phyloP scores from a whole-genome alignment of 2,329 filamentous ascomycete species.

The Aspergillus pseudonomiae region DNA sequence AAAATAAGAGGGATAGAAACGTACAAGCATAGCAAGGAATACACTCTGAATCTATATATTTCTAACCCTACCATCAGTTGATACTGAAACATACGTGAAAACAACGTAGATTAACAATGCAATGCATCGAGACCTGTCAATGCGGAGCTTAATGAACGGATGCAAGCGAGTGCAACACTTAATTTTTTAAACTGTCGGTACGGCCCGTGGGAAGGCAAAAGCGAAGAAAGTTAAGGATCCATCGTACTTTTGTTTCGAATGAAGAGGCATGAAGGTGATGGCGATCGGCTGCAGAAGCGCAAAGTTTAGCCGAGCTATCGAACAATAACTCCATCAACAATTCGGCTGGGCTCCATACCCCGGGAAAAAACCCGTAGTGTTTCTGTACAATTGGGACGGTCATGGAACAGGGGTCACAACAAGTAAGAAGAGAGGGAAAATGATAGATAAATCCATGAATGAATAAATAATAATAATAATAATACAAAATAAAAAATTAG shows the following conservation, averaged over 20 bases:
- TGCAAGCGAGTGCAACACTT: neutral
- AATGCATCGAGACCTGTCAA: conserved; percentile 1
- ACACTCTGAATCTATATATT: neutral
- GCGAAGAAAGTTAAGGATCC: conserved; percentile 1
- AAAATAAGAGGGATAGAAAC: too few species aligned
- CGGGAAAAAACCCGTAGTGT: too few species aligned
- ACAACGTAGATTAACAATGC: conserved; percentile 2
- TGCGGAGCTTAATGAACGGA: conserved; percentile 14
- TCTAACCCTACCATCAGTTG: neutral
- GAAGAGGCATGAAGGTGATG: neutral
- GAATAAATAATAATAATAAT: neutral
- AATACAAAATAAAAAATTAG: neutral
- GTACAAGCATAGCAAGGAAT: neutral
- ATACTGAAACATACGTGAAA: neutral
- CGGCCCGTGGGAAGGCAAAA: conserved; percentile 17
- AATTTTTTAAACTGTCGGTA: conserved; percentile 12
- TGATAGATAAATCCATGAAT: neutral
- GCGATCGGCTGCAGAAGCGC: neutral
- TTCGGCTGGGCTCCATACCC: neutral
- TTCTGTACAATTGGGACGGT: neutral
- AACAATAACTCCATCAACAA: neutral
- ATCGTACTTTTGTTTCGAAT: conserved; percentile 11
- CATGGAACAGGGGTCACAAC: neutral
- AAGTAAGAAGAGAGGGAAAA: neutral
- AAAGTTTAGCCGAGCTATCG: conserved; percentile 2